Evolutionary conservation across 2,329 filamentous ascomycete species (phyloP), one percentile per base, ranked within the genome.

Genomic region (Colletotrichum plurivorum): DNA sequence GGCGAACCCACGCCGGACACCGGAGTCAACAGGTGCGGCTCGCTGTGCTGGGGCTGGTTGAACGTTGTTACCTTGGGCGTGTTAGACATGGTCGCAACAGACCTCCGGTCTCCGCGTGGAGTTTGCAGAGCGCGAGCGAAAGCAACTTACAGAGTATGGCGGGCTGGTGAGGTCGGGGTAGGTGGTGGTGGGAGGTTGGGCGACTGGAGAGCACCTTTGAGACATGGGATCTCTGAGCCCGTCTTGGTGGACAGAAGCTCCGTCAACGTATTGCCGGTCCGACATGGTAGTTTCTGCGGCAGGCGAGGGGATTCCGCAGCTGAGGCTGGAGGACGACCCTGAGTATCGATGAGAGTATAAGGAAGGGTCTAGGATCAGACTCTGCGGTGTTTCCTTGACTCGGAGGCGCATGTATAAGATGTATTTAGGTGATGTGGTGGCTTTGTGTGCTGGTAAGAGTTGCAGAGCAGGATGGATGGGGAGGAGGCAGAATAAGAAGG

Each of bases 1-100:
- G 86, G 86, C 39, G 86, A 88, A 31, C 78, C 82, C 63, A 80
- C 79, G 55, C 79, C 79, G 54, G 86, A 87, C n/a, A 83, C 82
- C 27, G 87, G 86, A n/a, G 86, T 87, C 56, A 86, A 77, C 63
- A 88, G 78, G 52, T 78, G 80, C 45, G 81, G 75, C 71, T 86
- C 84, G 77, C 80, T 83, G 70, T 78, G 61, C 8, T 60, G 69
- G 4, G 56, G n/a, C 16, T 78, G 73, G 69, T 67, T 75, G 73
- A 79, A 81, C n/a, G 79, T 73, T 8, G 77, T 75, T 31, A 75
- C 73, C 75, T 78, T 65, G 36, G 18, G 22, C 6, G n/a, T 36
- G 62, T 69, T 55, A 69, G 67, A 55, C 9, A 25, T 20, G 13
- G 27, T 49, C 25, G 25, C 12, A 36, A 15, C 18, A 22, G 20